These are phyloP conservation scores for Hymenoscyphus infarciens DNA, from an alignment of 2,329 filamentous ascomycete genomes.

Conservation along the genomic window DNA sequence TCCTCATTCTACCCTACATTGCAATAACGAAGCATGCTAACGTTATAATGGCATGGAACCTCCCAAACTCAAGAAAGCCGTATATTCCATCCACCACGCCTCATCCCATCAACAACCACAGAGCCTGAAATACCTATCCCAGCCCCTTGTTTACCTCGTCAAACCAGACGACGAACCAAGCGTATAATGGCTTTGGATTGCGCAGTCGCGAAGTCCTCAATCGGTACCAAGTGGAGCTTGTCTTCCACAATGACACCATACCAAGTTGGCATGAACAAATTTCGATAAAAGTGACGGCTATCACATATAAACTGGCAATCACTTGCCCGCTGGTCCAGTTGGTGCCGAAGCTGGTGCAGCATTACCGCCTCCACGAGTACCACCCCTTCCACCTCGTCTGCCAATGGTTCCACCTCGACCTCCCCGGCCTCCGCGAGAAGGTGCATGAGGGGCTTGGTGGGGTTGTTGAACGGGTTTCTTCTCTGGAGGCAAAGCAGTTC, in stretches of 20 bases:
- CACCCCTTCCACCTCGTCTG: slow-evolving; percentile 26
- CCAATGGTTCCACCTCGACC: slow-evolving; percentile 23
- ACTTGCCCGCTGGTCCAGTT: slow-evolving; percentile 30
- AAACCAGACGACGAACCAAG: not conserved
- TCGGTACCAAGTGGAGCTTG: not conserved
- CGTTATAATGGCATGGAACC: not conserved
- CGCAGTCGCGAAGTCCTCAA: not conserved
- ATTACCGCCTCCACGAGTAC: slow-evolving; percentile 24
- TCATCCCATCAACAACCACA: not conserved
- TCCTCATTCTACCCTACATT: not conserved
- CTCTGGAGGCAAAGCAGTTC: slow-evolving; percentile 79
- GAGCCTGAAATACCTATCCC: no score
- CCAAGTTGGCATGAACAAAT: not conserved
- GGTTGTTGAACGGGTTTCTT: slow-evolving; percentile 52
- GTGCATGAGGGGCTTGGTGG: slow-evolving; percentile 25
- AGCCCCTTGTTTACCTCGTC: no score
- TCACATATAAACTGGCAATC: slow-evolving; percentile 8
- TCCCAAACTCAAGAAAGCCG: not conserved
- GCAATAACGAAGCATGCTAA: not conserved
- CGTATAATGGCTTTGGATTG: not conserved
- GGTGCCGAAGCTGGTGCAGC: slow-evolving; percentile 24
- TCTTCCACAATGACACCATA: not conserved
- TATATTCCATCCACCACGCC: not conserved
- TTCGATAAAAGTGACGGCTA: not conserved
- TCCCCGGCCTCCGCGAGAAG: slow-evolving; percentile 24